phyloP scores from a whole-genome alignment of 768 basidiomycete species.

The Leccinellum rugosiceps region DNA sequence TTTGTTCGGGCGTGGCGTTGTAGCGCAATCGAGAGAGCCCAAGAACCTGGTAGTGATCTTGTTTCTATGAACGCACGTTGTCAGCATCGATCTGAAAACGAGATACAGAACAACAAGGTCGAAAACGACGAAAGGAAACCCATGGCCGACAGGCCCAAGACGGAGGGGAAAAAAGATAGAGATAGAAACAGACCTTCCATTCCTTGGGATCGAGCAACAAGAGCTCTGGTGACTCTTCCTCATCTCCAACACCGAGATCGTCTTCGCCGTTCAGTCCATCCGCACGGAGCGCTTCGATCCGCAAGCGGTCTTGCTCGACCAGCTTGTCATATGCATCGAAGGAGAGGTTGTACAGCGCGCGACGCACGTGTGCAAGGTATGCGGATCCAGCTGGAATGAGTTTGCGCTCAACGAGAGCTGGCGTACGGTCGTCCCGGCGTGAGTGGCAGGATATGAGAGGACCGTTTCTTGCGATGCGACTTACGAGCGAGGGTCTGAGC shows the following conservation, averaged over 20 bases:
- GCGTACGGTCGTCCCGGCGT: not conserved
- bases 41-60: slow-evolving; percentile 97
- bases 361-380: slow-evolving; percentile 78
- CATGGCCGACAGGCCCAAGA: not conserved
- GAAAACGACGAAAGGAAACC: not conserved
- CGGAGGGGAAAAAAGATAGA: not conserved
- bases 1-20: slow-evolving; percentile 85
- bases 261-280: slow-evolving; percentile 56
- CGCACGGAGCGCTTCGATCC: slow-evolving; percentile 46
- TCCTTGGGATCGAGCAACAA: slow-evolving; percentile 89
- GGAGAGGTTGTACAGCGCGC: slow-evolving; percentile 70
- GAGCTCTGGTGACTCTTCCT: slow-evolving; percentile 71
- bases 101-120: not conserved
- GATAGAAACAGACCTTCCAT: slow-evolving; percentile 73
- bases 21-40: slow-evolving; percentile 89
- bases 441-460: not conserved
- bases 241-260: slow-evolving; percentile 91
- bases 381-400: slow-evolving; percentile 87
- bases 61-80: slow-evolving; percentile 57
- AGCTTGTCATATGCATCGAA: slow-evolving; percentile 82
- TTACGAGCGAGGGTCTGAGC: slow-evolving; percentile 26
- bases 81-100: slow-evolving; percentile 9
- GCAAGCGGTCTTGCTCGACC: slow-evolving; percentile 50
- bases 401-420: slow-evolving; percentile 38
- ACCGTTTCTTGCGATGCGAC: slow-evolving; percentile 6